Conservation (phyloP, 2,329 filamentous ascomycete genomes). For the Colletotrichum eremochloae region DNA sequence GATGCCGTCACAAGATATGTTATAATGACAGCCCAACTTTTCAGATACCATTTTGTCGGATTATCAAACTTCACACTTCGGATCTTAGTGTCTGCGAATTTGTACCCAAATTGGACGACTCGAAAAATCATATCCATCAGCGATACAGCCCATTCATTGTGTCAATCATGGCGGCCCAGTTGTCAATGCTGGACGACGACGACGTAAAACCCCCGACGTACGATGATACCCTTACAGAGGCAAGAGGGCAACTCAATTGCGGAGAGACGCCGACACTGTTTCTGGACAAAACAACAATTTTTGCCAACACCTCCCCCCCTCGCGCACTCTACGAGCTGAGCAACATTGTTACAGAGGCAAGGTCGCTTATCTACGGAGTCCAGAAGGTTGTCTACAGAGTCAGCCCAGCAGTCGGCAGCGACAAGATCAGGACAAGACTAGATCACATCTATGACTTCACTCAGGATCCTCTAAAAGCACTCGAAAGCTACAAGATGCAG, state of each 20-base stretch:
- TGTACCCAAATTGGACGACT: background rate
- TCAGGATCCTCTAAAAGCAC: constrained; percentile 19
- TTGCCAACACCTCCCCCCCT: constrained; percentile 33
- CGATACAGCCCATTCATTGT: too few relatives aligned
- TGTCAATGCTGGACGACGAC: constrained; percentile 10
- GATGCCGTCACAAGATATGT: background rate
- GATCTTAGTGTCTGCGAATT: too few relatives aligned
- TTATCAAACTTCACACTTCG: background rate
- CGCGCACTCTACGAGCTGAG: constrained; percentile 47
- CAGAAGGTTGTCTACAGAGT: constrained; percentile 48
- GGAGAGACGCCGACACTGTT: constrained; percentile 27
- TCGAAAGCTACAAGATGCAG: constrained; percentile 7
- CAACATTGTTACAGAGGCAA: constrained; percentile 44
- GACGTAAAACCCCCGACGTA: constrained; percentile 31
- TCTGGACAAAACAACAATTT: constrained; percentile 28
- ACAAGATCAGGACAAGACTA: constrained; percentile 42
- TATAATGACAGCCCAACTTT: background rate
- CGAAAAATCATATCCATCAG: background rate
- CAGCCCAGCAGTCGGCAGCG: constrained; percentile 31
- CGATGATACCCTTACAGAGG: constrained; percentile 22
- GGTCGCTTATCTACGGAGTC: constrained; percentile 43
- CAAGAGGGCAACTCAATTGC: constrained; percentile 22
- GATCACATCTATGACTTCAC: constrained; percentile 51
- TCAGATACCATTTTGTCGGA: too few relatives aligned
- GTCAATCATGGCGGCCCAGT: background rate